Evolutionary conservation across 257 asterid species (phyloP), one percentile per base, ranked within the genome.

Genomic region (Ilex aquifolium): DNA sequence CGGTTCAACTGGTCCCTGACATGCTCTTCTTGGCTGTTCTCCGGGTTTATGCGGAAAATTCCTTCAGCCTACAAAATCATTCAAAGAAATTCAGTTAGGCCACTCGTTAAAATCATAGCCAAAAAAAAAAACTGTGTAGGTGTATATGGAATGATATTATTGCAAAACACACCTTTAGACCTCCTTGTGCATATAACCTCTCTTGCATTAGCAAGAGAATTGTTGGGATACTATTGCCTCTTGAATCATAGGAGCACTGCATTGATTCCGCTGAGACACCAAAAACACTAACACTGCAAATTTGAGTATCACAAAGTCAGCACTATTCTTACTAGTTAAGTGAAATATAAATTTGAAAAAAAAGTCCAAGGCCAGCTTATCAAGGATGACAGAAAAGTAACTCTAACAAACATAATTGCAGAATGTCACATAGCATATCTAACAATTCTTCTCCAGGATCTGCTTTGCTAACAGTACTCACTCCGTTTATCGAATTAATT

Each of bases 171-270:
- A 90, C 99, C 97, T 85, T 79, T 21, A 90, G 77, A 36, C 99
- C 99, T 50, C 74, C 88, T 70, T 90, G 97, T 9, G 91, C 52
- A 60, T 90, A 84, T 61, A 93, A 62, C 16, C 86, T 86, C 56
- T 90, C 92, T 61, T 93, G 99, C 96, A 93, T 88, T 49, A 90
- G 65, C 56, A 93, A 59, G 59, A 93, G 85, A 65, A 93, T 93
- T 31, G 96, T 90, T 44, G 99, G 99, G 71, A 93, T 95, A 66
- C 99, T 93, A n/a, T 93, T 93, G 66, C 97, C 95, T 69, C 95
- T 81, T 27, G 82, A 65, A 74, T 93, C 97, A 42, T 75, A 93
- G 4, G 93, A 90, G 76, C 97, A 90, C 71, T 93, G 99, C 99
- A 93, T 93, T 2, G 99, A 90, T 10, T 93, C 96, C 4, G 97